Percentiles rank a stretch among this genome's conserved stretches.
These are phyloP conservation scores for Ophiostoma sp. DNA, from an alignment of 2,329 filamentous ascomycete species.

Conservation along the genomic window DNA sequence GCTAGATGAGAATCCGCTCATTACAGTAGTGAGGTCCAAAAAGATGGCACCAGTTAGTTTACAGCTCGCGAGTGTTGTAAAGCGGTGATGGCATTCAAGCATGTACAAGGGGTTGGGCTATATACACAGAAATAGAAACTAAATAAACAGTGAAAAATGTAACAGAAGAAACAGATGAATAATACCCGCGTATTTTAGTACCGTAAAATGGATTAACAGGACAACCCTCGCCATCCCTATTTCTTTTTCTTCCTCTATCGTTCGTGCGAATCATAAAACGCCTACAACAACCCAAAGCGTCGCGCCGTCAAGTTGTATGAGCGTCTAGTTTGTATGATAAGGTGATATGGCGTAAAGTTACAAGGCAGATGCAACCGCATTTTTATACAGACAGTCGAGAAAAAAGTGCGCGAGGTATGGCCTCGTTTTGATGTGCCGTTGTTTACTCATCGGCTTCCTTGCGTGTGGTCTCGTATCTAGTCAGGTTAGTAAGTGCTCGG, in stretches of 20 bases:
- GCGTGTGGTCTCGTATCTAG: constrained; percentile 13
- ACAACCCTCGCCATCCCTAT: not conserved
- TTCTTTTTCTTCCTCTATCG: not conserved
- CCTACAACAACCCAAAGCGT: not conserved
- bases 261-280: not conserved
- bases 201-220: not conserved
- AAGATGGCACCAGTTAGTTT: not conserved
- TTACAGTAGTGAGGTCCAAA: not conserved
- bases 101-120: constrained; percentile 18
- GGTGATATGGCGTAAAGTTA: not conserved
- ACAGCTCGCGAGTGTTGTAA: constrained; percentile 6
- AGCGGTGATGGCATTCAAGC: constrained; percentile 25
- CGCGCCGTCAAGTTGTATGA: not conserved
- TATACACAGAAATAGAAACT: constrained; percentile 14
- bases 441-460: not conserved
- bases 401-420: not conserved
- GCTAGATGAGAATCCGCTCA: not conserved
- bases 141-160: not conserved
- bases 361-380: not conserved
- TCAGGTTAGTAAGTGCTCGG: not conserved
- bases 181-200: not conserved
- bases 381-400: not conserved
- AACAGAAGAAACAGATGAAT: not conserved
- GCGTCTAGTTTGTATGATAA: constrained; percentile 5
- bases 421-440: not conserved